Conservation (phyloP, 2,329 filamentous ascomycete species). For the Fusarium armeniacum region DNA sequence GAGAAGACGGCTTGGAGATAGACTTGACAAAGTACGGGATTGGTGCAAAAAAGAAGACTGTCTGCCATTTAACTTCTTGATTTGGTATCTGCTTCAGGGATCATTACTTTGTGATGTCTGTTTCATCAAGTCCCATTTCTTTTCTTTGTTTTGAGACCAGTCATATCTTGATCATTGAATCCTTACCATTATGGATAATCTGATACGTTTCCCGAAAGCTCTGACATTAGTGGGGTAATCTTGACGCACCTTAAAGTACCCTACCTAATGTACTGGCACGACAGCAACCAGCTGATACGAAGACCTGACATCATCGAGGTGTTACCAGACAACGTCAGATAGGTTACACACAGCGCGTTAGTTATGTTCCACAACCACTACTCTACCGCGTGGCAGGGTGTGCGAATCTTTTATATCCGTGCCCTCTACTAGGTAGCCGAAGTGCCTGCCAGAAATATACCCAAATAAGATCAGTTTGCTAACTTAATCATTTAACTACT, state of each 20-base stretch:
- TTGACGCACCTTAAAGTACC: constrained; percentile 9
- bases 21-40: constrained; percentile 23
- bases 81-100: too few species aligned
- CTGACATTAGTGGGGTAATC: constrained; percentile 29
- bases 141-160: neutral
- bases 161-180: neutral
- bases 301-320: constrained; percentile 40
- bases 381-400: constrained; percentile 22
- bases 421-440: neutral
- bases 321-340: constrained; percentile 23
- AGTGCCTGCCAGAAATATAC: neutral
- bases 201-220: constrained; percentile 11
- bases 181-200: neutral
- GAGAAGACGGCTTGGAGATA: constrained; percentile 26
- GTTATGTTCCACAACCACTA: constrained; percentile 19
- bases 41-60: constrained; percentile 18
- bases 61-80: neutral
- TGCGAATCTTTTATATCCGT: constrained; percentile 5
- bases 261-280: neutral
- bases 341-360: constrained; percentile 10
- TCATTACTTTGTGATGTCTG: neutral
- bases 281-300: constrained; percentile 22
- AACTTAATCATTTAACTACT: constrained; percentile 3
- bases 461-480: constrained; percentile 7
- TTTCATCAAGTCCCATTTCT: neutral